These are phyloP conservation scores for Aspergillus affinis DNA, from an alignment of 495 filamentous ascomycete species.

Conservation along the genomic window DNA sequence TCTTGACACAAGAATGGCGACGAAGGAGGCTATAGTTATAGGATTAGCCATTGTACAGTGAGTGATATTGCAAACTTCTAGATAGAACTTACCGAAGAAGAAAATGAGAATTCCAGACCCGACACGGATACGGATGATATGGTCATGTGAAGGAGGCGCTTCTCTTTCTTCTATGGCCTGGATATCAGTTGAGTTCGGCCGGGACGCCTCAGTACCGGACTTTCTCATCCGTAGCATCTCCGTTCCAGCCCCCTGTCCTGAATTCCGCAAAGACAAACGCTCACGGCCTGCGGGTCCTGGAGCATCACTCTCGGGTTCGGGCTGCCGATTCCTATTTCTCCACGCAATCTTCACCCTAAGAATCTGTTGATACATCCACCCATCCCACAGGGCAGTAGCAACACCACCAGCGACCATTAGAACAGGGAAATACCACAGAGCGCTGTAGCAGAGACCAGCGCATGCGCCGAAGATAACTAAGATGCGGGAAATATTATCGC, in stretches of 20 bases:
- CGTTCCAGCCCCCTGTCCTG: neutral
- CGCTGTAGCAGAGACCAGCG: conserved; percentile 72
- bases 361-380: conserved; percentile 47
- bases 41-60: neutral
- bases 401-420: conserved; percentile 62
- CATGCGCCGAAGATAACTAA: conserved; percentile 67
- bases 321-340: conserved; percentile 20
- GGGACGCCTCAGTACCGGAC: neutral
- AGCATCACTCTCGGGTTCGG: conserved; percentile 9
- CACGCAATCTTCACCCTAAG: conserved; percentile 22
- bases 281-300: neutral
- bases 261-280: neutral
- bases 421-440: conserved; percentile 81
- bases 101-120: conserved; percentile 47
- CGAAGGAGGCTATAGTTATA: conserved; percentile 46
- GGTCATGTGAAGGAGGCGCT: conserved; percentile 11
- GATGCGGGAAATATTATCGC: conserved; percentile 65
- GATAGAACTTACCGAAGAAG: conserved; percentile 51
- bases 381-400: conserved; percentile 60
- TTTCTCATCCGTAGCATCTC: conserved; percentile 10
- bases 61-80: neutral
- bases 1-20: conserved; percentile 59
- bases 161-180: conserved; percentile 1
- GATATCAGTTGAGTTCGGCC: conserved; percentile 5
- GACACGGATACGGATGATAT: conserved; percentile 26